A percentile compares a stretch with the other conserved stretches of the same genome.
Evolutionary conservation across 2,329 filamentous ascomycete species (phyloP).

Genomic region (Beauveria medogensis): DNA sequence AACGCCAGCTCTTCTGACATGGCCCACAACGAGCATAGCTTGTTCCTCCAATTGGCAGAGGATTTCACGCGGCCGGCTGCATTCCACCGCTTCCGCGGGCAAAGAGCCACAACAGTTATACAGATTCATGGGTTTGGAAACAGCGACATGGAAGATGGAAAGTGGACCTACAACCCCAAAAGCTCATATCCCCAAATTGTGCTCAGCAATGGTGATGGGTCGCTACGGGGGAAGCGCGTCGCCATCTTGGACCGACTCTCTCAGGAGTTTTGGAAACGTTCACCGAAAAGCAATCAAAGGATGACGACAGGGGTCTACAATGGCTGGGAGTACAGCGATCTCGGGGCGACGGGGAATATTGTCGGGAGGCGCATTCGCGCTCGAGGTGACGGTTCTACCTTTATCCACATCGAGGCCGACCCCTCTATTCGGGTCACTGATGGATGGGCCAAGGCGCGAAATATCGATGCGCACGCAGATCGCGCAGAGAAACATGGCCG

Average conservation of each 20-base stretch:
- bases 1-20: constrained; percentile 4
- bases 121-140: constrained; percentile 7
- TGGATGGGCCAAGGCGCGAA: neutral
- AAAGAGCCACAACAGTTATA: neutral
- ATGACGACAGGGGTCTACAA: constrained; percentile 8
- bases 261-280: constrained; percentile 2
- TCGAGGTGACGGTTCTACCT: neutral
- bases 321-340: constrained; percentile 4
- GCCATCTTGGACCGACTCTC: neutral
- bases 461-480: neutral
- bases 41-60: constrained; percentile 3
- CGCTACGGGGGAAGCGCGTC: neutral
- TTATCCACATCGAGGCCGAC: constrained; percentile 6
- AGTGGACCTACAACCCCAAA: constrained; percentile 2
- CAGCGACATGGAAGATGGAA: constrained; percentile 3
- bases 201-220: constrained; percentile 2
- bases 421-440: constrained; percentile 1
- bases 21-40: constrained; percentile 4
- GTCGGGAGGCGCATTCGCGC: neutral
- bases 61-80: constrained; percentile 1
- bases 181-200: constrained; percentile 4
- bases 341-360: neutral
- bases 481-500: neutral
- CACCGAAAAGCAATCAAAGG: neutral
- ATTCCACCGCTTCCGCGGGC: neutral